These are phyloP conservation scores for Pulicaria dysenterica DNA, from an alignment of 129 eudicot species.

Conservation along the genomic window DNA sequence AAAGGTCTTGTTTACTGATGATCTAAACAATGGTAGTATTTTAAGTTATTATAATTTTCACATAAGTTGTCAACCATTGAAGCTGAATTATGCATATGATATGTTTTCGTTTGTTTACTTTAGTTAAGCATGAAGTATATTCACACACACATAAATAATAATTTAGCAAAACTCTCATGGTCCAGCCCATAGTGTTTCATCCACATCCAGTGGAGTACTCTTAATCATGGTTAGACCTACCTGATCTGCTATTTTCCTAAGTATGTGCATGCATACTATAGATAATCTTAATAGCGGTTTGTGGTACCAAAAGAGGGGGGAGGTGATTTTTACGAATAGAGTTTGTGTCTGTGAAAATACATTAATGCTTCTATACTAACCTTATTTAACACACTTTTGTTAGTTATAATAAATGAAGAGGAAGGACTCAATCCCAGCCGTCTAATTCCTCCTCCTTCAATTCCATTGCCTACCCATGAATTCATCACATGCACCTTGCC, in stretches of 20 bases:
- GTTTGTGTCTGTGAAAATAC: too few relatives aligned
- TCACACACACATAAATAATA: conserved; percentile 15
- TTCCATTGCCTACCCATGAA: too few relatives aligned
- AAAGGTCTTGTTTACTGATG: conserved; percentile 8
- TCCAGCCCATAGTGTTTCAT: conserved; percentile 1
- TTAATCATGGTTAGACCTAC: not conserved
- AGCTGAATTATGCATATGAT: not conserved
- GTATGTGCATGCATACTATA: not conserved
- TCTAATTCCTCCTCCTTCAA: too few relatives aligned
- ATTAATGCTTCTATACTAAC: too few relatives aligned
- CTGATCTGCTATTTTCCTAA: not conserved
- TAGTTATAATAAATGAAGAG: too few relatives aligned
- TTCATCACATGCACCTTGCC: too few relatives aligned
- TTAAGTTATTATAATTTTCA: not conserved
- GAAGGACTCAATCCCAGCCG: too few relatives aligned
- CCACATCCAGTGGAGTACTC: not conserved
- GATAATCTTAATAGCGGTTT: not conserved
- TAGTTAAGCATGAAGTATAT: not conserved
- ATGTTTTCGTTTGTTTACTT: not conserved
- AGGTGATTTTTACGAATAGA: too few relatives aligned
- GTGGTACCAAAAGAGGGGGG: not conserved
- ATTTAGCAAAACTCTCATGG: conserved; percentile 12
- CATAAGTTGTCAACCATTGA: conserved; percentile 4
- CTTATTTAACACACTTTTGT: too few relatives aligned
- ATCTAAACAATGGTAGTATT: conserved; percentile 6